These are phyloP conservation scores for Silene conica DNA, from an alignment of 148 eudicot genomes.

Conservation along the genomic window DNA sequence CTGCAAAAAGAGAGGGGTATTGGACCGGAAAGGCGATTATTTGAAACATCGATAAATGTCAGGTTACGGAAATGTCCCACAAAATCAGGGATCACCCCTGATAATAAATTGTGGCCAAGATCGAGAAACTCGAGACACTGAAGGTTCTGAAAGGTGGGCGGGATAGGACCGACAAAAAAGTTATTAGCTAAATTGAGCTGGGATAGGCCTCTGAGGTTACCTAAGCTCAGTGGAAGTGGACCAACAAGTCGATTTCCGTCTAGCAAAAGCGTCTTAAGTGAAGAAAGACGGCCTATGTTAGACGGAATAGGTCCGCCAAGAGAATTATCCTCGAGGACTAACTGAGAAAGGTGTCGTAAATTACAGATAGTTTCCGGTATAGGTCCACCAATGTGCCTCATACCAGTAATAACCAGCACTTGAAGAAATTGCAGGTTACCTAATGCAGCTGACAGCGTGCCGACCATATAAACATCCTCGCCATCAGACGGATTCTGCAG, in stretches of 20 bases:
- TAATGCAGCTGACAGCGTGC: constrained; percentile 65
- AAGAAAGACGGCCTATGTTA: constrained; percentile 41
- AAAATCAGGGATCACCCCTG: constrained; percentile 56
- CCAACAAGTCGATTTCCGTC: constrained; percentile 61
- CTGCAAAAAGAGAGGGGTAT: constrained; percentile 54
- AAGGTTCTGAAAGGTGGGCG: constrained; percentile 36
- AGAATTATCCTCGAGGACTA: constrained; percentile 67
- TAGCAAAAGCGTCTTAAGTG: constrained; percentile 45
- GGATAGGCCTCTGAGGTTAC: constrained; percentile 37
- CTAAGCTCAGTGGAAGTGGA: constrained; percentile 51
- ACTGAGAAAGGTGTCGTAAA: constrained; percentile 54
- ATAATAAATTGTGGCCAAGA: constrained; percentile 53
- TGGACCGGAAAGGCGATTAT: constrained; percentile 55
- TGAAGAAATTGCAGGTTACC: constrained; percentile 56
- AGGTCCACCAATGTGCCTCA: constrained; percentile 53
- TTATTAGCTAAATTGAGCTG: constrained; percentile 62
- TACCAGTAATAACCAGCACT: constrained; percentile 62
- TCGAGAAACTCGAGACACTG: constrained; percentile 49
- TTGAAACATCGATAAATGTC: constrained; percentile 50
- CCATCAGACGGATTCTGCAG: constrained; percentile 49
- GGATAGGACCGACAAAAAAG: constrained; percentile 46
- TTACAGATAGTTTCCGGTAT: constrained; percentile 53
- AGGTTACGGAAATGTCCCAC: constrained; percentile 54
- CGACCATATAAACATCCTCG: constrained; percentile 51
- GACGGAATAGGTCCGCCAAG: constrained; percentile 59